Evolutionary conservation across 495 filamentous ascomycete species (phyloP).

Genomic region (Melanomma pulvis-pyrius): DNA sequence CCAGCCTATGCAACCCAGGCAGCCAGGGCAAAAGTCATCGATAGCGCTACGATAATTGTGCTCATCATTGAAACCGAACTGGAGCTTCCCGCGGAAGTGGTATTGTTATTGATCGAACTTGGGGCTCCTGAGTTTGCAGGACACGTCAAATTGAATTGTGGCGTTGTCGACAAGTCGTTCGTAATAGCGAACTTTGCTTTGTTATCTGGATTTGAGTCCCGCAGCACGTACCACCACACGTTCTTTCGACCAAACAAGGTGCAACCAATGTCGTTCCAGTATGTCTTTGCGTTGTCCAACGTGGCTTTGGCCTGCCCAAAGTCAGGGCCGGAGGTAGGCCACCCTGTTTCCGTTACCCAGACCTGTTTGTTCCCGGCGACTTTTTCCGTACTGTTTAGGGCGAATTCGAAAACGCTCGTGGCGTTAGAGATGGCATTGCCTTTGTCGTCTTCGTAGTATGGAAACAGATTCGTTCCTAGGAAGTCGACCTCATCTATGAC

Average conservation of each 20-base stretch:
- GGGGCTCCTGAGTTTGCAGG: conserved; percentile 15
- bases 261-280: conserved; percentile 44
- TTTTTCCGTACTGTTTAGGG: conserved; percentile 35
- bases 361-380: conserved; percentile 52
- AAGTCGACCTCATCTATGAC: conserved; percentile 63
- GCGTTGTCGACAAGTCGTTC: conserved; percentile 11
- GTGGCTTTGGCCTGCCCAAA: conserved; percentile 37
- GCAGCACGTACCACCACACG: conserved; percentile 32
- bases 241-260: conserved; percentile 31
- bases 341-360: conserved; percentile 60
- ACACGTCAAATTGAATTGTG: conserved; percentile 25
- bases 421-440: conserved; percentile 43
- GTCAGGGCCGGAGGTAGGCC: conserved; percentile 49
- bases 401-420: conserved; percentile 11
- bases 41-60: not conserved
- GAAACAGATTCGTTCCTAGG: conserved; percentile 57
- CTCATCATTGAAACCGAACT: not conserved
- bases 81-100: not conserved
- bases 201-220: conserved; percentile 30
- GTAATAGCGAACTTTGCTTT: conserved; percentile 22
- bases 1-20: conserved; percentile 1
- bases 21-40: not conserved
- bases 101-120: conserved; percentile 11
- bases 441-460: conserved; percentile 56
- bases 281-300: conserved; percentile 32